phyloP scores from a whole-genome alignment of 805 yeast species.

The Starmera amethionina region DNA sequence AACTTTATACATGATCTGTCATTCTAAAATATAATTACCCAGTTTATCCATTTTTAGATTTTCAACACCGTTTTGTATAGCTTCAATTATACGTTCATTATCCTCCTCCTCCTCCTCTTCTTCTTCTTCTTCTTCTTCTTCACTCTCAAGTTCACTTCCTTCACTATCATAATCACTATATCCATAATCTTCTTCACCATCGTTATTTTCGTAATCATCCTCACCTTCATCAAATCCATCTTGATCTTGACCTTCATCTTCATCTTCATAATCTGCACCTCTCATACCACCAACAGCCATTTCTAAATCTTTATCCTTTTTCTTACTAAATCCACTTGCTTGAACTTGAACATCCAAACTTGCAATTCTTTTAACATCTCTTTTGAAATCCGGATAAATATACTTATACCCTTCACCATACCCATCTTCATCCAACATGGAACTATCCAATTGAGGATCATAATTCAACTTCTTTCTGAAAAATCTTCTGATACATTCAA shows the following conservation, averaged over 20 bases:
- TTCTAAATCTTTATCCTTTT: conserved; percentile 61
- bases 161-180: conserved; percentile 2
- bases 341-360: conserved; percentile 77
- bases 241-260: conserved; percentile 11
- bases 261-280: conserved; percentile 24
- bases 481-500: conserved; percentile 77
- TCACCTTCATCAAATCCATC: conserved; percentile 5
- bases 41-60: conserved; percentile 72
- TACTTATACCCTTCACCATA: conserved; percentile 71
- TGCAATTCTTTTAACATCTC: conserved; percentile 63
- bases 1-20: not conserved
- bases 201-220: conserved; percentile 10
- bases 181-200: conserved; percentile 5
- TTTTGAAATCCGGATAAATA: conserved; percentile 67
- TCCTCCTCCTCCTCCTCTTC: conserved; percentile 30
- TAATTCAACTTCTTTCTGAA: conserved; percentile 73
- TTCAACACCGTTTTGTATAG: conserved; percentile 51
- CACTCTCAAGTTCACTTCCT: conserved; percentile 15
- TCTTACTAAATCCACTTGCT: conserved; percentile 77
- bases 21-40: conserved; percentile 70
- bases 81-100: conserved; percentile 59
- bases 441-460: conserved; percentile 53
- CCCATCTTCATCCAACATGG: conserved; percentile 72
- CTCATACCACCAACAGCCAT: conserved; percentile 64
- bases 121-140: conserved; percentile 11